Percentiles rank a stretch among this genome's conserved stretches.
These are phyloP conservation scores for Phialocephala subalpina DNA, from an alignment of 2,329 filamentous ascomycete species.

Conservation along the genomic window DNA sequence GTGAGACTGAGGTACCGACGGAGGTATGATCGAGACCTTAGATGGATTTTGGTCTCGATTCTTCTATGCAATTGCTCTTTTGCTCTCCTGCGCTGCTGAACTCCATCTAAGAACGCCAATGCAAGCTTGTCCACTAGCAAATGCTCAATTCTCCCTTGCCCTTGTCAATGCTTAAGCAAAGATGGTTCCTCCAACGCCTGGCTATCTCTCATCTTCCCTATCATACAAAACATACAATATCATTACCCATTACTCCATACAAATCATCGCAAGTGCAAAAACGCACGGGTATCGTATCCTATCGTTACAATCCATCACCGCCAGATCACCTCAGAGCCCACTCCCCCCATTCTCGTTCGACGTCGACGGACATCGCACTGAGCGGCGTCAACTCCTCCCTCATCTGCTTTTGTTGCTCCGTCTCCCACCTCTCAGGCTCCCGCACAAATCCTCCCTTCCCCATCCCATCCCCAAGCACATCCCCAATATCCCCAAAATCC, in stretches of 20 bases:
- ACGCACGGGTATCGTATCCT: constrained; percentile 6
- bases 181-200: constrained; percentile 11
- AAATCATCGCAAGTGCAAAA: constrained; percentile 3
- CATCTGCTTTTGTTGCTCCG: neutral
- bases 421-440: neutral
- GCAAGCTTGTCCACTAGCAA: neutral
- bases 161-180: neutral
- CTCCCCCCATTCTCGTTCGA: neutral
- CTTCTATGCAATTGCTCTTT: constrained; percentile 2
- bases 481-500: neutral
- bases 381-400: constrained; percentile 8
- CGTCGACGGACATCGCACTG: neutral
- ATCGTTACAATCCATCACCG: constrained; percentile 9
- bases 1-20: too few species aligned
- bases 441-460: neutral
- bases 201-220: too few species aligned
- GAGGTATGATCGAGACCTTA: too few species aligned
- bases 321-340: constrained; percentile 17
- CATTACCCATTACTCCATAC: neutral
- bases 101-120: neutral
- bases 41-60: too few species aligned
- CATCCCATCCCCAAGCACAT: neutral
- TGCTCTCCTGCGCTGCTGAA: neutral
- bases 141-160: neutral
- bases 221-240: constrained; percentile 5